phyloP scores from a whole-genome alignment of 495 filamentous ascomycete species.

The Bacidia rubella region DNA sequence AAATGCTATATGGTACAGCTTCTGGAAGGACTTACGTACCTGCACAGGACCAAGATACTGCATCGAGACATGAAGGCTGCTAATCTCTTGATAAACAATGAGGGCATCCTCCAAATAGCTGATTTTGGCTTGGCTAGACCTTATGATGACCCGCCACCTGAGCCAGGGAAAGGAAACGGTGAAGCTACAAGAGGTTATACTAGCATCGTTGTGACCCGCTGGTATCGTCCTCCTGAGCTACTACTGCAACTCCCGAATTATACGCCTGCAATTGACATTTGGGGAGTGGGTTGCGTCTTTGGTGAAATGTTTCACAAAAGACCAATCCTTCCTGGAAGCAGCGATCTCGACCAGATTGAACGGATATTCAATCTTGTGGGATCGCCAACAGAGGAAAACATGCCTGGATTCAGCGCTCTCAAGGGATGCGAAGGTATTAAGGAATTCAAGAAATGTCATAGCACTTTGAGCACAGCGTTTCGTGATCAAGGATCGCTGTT shows the following conservation, averaged over 20 bases:
- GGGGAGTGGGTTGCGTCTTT: constrained; percentile 96
- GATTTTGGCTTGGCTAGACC: constrained; percentile 93
- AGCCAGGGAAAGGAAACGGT: constrained; percentile 66
- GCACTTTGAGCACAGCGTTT: constrained; percentile 59
- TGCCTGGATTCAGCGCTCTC: constrained; percentile 79
- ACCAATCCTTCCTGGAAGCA: constrained; percentile 81
- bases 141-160: constrained; percentile 75
- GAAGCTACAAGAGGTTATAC: constrained; percentile 86
- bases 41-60: constrained; percentile 80
- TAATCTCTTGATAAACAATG: constrained; percentile 92
- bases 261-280: constrained; percentile 93
- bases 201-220: constrained; percentile 83
- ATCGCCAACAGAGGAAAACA: constrained; percentile 75
- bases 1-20: constrained; percentile 97
- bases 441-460: constrained; percentile 45
- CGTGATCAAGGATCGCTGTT: constrained; percentile 50
- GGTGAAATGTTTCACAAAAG: constrained; percentile 95
- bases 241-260: constrained; percentile 75
- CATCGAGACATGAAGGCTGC: constrained; percentile 99
- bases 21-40: constrained; percentile 73
- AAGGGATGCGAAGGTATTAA: constrained; percentile 69
- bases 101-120: constrained; percentile 86
- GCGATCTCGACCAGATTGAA: constrained; percentile 77
- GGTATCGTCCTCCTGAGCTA: constrained; percentile 94
- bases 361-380: constrained; percentile 91